Evolutionary conservation across 2,329 filamentous ascomycete species (phyloP), one percentile per base, ranked within the genome.

Genomic region (Clonostachys rhizophaga): DNA sequence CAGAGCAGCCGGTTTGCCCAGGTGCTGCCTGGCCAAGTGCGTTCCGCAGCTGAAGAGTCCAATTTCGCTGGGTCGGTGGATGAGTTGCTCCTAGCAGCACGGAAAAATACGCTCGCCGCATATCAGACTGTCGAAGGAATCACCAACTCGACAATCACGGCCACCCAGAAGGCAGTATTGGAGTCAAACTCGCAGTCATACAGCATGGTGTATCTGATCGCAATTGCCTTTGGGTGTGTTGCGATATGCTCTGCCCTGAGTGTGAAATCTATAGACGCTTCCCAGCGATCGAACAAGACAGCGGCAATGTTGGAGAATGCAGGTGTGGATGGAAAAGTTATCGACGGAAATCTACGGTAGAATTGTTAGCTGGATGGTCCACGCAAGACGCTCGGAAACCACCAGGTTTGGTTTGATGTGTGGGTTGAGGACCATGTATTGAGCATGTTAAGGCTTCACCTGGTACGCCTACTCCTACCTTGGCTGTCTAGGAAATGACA

Each of bases 121-220:
- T 65, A 67, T 51, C 47, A 52, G 16, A 55, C 55, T 16, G 57
- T 65, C 3, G 57, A 57, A 10, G 49, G 54, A 17, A 54, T 58
- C 2, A 52, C 59, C 6, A 46, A 52, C 6, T 53, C 55, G 13
- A 58, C 59, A n/a, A 53, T 58, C n/a, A 44, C 52, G 7, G 63
- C 64, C 11, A 59, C 61, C 7, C 54, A 62, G 50, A 51, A 55
- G 42, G 55, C 60, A 5, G 66, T 66, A 50, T 62, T 66, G 5
- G 52, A 61, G 20, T 60, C 55, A 54, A 18, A 52, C 50, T 49
- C 47, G 55, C 35, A 52, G 50, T 60, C 58, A 2, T 66, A 67
- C 47, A 55, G 55, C 30, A 52, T 64, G 4, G 62, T 64, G 12
- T 67, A 64, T 51, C 52, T 65, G 30, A 56, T 62, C 6, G 64